Evolutionary conservation across 768 basidiomycete genomes (phyloP).

Genomic region (Rhizopogon vinicolor): DNA sequence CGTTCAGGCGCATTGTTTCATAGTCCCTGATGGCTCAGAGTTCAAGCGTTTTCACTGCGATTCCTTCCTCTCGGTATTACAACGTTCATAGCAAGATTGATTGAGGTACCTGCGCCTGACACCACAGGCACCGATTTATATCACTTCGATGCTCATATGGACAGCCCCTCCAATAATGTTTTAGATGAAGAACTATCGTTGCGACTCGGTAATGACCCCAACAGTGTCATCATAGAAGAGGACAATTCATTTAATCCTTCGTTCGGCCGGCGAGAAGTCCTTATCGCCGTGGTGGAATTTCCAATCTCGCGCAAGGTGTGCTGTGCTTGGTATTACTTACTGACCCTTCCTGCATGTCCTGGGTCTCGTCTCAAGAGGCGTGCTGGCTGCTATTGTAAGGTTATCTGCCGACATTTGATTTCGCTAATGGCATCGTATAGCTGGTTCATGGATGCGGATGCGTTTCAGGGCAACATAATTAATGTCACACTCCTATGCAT

Average conservation of each 20-base stretch:
- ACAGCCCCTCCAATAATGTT: slow-evolving; percentile 29
- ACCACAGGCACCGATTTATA: slow-evolving; percentile 89
- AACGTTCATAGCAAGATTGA: slow-evolving; percentile 75
- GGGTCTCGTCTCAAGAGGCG: slow-evolving; percentile 74
- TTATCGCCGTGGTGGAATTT: slow-evolving; percentile 81
- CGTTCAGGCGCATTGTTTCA: neutral
- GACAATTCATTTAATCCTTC: slow-evolving; percentile 15
- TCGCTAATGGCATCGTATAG: slow-evolving; percentile 26
- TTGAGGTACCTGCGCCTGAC: slow-evolving; percentile 84
- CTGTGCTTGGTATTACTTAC: slow-evolving; percentile 77
- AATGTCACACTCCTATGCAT: slow-evolving; percentile 66
- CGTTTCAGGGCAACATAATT: slow-evolving; percentile 77
- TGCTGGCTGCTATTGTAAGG: slow-evolving; percentile 84
- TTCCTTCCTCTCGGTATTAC: slow-evolving; percentile 76
- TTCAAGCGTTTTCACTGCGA: slow-evolving; percentile 87
- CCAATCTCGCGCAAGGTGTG: slow-evolving; percentile 81
- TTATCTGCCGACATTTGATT: slow-evolving; percentile 7
- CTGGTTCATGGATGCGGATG: slow-evolving; percentile 92
- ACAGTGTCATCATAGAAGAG: slow-evolving; percentile 13
- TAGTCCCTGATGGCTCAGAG: slow-evolving; percentile 92
- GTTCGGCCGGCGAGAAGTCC: slow-evolving; percentile 39
- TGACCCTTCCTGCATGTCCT: slow-evolving; percentile 77
- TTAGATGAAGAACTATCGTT: slow-evolving; percentile 28
- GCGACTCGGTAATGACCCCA: neutral
- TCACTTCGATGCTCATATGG: slow-evolving; percentile 76